Evolutionary conservation across 2,329 filamentous ascomycete genomes (phyloP), one percentile per base, ranked within the genome.

Genomic region (Lasiodiplodia theobromae): DNA sequence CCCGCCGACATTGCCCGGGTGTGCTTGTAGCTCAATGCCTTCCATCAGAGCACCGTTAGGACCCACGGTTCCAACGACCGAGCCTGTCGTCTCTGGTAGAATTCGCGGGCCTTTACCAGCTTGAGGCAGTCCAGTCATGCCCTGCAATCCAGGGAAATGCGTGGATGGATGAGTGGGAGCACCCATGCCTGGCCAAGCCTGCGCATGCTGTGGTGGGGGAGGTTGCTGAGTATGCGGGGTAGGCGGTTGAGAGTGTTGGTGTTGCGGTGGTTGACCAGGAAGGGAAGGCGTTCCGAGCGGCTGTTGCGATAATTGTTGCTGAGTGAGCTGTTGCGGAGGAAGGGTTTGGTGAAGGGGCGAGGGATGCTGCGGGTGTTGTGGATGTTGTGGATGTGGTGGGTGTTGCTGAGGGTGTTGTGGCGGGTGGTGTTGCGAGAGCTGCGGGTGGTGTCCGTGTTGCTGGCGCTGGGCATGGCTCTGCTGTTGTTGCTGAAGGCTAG

Each of bases 281-380:
- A 67, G 54, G n/a, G 47, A 47, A 25, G 65, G 54, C 14, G 65
- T 67, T 16, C 53, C 65, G 12, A 67, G 56, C 12, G 65, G 40
- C 25, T 67, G 65, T 28, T 67, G 65, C 18, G 54, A 58, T 37
- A 67, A 16, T 60, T 67, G 65, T 54, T 57, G 65, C 38, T 67
- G 65, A n/a, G 65, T 51, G 53, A 67, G 44, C 31, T 67, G 65
- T 3, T 57, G 56, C 14, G 65, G 53, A 21, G 65, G 65, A 4
- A 67, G 65, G 28, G 54, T 11, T 25, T 68, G 66, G 21, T 68
- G 66, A 40, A 60, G 66, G 31, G 49, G 63, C 16, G 63, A 56
- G n/a, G 52, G 63, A 10, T 68, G 44, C 23, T 60, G 66, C 28
- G 44, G 66, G 8, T 53, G 66, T 18, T 68, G 44, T 3, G 44